Base-by-base conservation (phyloP, 208 protist species). In the Strigomonas culicis region DNA sequence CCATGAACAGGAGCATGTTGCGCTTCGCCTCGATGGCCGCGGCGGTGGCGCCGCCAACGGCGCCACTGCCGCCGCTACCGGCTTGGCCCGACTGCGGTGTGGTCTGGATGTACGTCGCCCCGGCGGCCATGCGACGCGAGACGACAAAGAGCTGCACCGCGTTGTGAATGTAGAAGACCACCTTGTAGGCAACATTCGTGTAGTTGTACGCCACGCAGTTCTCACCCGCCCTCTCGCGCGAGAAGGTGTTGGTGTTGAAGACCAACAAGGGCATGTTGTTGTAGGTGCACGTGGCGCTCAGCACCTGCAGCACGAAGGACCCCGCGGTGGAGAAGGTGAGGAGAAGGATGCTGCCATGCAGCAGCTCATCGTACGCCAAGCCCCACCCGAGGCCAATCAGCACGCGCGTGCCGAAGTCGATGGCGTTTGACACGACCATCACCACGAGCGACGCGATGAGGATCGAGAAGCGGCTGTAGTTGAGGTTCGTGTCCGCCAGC, bases 361-460 rank as follows among this genome's bases (percentile, higher is more conserved):
- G 68, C 0, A 82, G 58, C 4, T 47, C 44, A 0, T 67, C 22
- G 67, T 79, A 86, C 13, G 81, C 81, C n/a, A 81, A 68, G 1
- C 84, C 84, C 79, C 78, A 91, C 0, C 80, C 84, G 59, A 91
- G 57, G 11, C 66, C 67, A 8, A 88, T 60, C 39, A 88, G 63
- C 79, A 88, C 63, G 58, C 82, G 75, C 57, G 71, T 34, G 57
- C 74, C 70, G 43, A 80, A 84, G 21, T 74, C 28, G n/a, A 75
- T 62, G 7, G 74, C 61, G 25, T 53, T 46, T 4, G 67, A 50
- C 13, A 58, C 50, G 6, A 82, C 70, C 3, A 21, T 17, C 2
- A 90, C 39, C 8, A 82, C 62, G 39, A 74, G 2, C 22, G 70
- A 70, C 0, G 73, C 61, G 7, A 79, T 25, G 7, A 47, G 41